Percentiles rank a stretch among this genome's conserved stretches.
These are phyloP conservation scores for Fallopia convolvulus DNA, from an alignment of 148 eudicot species.

Conservation along the genomic window DNA sequence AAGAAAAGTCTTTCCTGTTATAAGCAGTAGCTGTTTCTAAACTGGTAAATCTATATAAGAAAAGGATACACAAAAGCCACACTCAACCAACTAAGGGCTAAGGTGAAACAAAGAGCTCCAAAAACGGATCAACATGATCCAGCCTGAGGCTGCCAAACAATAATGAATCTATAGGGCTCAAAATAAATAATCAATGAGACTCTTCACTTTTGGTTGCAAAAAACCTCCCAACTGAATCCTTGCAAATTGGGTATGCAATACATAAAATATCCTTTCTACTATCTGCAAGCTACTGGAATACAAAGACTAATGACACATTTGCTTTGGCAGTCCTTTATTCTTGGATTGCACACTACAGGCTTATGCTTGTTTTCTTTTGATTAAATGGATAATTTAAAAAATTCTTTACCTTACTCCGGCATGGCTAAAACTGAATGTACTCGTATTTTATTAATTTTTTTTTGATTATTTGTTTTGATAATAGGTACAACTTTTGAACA, in stretches of 20 bases:
- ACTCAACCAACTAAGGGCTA: too few species aligned
- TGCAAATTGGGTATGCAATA: background rate
- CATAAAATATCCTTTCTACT: background rate
- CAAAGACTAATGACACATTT: background rate
- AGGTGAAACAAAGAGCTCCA: too few species aligned
- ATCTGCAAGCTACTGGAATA: background rate
- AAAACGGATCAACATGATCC: too few species aligned
- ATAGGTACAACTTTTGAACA: constrained; percentile 44
- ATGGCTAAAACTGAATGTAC: background rate
- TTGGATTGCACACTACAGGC: background rate
- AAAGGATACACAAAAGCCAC: too few species aligned
- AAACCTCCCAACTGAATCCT: background rate
- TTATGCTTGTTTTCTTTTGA: background rate
- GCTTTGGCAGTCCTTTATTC: background rate
- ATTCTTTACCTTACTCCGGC: background rate
- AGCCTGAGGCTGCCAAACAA: too few species aligned
- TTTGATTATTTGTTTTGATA: constrained; percentile 13
- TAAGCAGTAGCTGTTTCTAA: background rate
- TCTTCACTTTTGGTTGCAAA: background rate
- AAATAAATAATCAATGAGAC: background rate
- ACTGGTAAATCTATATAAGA: too few species aligned
- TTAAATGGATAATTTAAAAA: background rate
- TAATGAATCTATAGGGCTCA: too few species aligned
- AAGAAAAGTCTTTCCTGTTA: background rate
- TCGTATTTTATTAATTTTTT: background rate